These are phyloP conservation scores for Plasmodium inui DNA, from an alignment of 169 alveolate species.

Conservation along the genomic window DNA sequence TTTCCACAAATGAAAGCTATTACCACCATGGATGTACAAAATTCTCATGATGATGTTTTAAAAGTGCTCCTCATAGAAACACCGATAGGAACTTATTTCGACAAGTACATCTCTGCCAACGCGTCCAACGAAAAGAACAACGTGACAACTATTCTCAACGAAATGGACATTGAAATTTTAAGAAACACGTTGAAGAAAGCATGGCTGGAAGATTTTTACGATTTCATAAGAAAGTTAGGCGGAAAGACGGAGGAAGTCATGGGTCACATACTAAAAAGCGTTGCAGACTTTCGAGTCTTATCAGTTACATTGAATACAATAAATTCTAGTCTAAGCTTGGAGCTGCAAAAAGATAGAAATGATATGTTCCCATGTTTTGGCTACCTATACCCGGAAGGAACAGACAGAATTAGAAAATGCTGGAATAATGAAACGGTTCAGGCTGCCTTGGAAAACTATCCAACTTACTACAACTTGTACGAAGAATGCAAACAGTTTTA, in stretches of 20 bases:
- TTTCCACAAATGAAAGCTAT: constrained; percentile 97
- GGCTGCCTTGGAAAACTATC: constrained; percentile 91
- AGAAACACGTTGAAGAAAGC: constrained; percentile 94
- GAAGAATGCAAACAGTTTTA: constrained; percentile 89
- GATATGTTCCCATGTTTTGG: constrained; percentile 92
- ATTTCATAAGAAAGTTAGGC: constrained; percentile 90
- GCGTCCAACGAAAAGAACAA: constrained; percentile 75
- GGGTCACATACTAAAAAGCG: constrained; percentile 92
- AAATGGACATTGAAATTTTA: constrained; percentile 89
- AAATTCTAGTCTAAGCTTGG: constrained; percentile 77
- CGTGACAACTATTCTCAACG: constrained; percentile 76
- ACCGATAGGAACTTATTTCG: constrained; percentile 95
- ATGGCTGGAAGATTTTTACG: constrained; percentile 97
- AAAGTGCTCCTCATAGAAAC: constrained; percentile 97
- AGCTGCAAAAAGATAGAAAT: constrained; percentile 86
- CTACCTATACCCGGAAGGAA: constrained; percentile 93
- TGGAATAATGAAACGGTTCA: constrained; percentile 92
- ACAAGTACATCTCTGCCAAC: constrained; percentile 76
- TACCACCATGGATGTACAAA: constrained; percentile 93
- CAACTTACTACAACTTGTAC: constrained; percentile 88
- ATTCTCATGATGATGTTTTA: constrained; percentile 95
- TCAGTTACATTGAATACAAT: constrained; percentile 87
- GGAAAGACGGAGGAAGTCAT: constrained; percentile 93
- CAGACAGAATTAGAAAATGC: constrained; percentile 91
- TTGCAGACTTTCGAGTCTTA: constrained; percentile 90